These are phyloP conservation scores for Dothidotthia symphoricarpi DNA, from an alignment of 2,329 filamentous ascomycete genomes.

Conservation along the genomic window DNA sequence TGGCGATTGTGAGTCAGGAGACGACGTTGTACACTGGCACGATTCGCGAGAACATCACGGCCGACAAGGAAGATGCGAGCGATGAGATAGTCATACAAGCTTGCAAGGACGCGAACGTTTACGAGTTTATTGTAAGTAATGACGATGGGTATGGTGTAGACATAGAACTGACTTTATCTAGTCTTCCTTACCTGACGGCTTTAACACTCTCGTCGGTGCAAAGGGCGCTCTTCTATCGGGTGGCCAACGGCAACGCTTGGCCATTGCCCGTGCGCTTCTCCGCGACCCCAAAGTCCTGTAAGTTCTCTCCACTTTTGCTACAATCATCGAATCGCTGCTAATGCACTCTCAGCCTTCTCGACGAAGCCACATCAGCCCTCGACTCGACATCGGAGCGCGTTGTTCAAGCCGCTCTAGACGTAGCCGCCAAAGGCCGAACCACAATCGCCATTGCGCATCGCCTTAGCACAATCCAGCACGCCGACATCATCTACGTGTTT, in stretches of 20 bases:
- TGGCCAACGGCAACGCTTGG: constrained; percentile 92
- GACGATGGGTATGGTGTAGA: neutral
- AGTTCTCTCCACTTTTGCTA: constrained; percentile 72
- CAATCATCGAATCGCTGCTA: constrained; percentile 68
- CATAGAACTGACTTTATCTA: constrained; percentile 7
- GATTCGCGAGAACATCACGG: constrained; percentile 80
- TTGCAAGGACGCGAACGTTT: constrained; percentile 63
- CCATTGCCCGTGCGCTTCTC: constrained; percentile 89
- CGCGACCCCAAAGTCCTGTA: constrained; percentile 81
- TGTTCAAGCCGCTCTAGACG: constrained; percentile 77
- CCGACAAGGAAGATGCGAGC: constrained; percentile 60
- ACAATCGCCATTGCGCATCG: constrained; percentile 94
- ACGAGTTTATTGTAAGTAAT: constrained; percentile 37
- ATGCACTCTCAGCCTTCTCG: constrained; percentile 27
- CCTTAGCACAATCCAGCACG: constrained; percentile 88
- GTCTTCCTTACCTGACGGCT: constrained; percentile 60
- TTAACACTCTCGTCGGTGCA: constrained; percentile 79
- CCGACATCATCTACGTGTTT: constrained; percentile 95
- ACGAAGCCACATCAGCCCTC: constrained; percentile 42
- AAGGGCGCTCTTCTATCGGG: constrained; percentile 67
- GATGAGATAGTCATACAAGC: constrained; percentile 74
- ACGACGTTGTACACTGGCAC: constrained; percentile 93
- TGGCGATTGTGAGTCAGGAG: constrained; percentile 94
- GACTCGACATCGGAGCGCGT: constrained; percentile 61
- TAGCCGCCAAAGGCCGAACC: constrained; percentile 79